These are phyloP conservation scores for Fusarium papillatum DNA, from an alignment of 2,329 filamentous ascomycete species.

Conservation along the genomic window DNA sequence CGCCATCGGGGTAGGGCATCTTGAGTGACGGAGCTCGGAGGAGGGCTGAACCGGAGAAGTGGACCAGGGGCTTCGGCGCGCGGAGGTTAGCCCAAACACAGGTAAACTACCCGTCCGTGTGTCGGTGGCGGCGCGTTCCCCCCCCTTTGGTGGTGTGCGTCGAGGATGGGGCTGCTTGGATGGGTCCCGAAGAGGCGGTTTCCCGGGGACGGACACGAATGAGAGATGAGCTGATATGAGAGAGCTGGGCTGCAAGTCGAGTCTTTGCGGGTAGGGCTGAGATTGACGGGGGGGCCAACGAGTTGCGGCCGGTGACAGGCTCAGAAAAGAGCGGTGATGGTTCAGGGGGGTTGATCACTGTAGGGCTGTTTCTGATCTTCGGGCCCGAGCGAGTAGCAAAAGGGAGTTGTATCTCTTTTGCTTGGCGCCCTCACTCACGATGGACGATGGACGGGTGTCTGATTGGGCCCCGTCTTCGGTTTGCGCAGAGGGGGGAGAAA, in stretches of 20 bases:
- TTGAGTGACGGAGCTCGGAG: neutral
- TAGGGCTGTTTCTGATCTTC: slow-evolving; percentile 29
- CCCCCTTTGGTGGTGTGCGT: neutral
- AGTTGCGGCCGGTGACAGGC: slow-evolving; percentile 23
- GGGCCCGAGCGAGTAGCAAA: slow-evolving; percentile 22
- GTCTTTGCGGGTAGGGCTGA: slow-evolving; percentile 19
- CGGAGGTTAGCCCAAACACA: slow-evolving; percentile 1
- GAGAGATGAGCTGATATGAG: neutral
- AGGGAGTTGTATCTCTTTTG: slow-evolving; percentile 6
- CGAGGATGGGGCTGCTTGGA: neutral
- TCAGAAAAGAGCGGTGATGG: slow-evolving; percentile 4
- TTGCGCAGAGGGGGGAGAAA: neutral
- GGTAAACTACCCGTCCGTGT: neutral
- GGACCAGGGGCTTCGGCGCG: slow-evolving; percentile 5
- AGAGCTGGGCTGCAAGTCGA: slow-evolving; percentile 27
- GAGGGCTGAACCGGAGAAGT: slow-evolving; percentile 19
- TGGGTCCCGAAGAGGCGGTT: slow-evolving; percentile 22
- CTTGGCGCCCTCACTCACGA: slow-evolving; percentile 8
- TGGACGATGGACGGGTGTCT: neutral
- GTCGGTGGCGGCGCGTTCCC: neutral
- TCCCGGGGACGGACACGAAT: neutral
- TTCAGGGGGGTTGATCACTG: neutral
- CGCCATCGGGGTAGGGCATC: slow-evolving; percentile 40
- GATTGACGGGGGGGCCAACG: slow-evolving; percentile 23
- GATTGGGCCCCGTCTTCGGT: slow-evolving; percentile 13